phyloP scores from a whole-genome alignment of 2,329 filamentous ascomycete genomes.

The Whalleya microplaca region DNA sequence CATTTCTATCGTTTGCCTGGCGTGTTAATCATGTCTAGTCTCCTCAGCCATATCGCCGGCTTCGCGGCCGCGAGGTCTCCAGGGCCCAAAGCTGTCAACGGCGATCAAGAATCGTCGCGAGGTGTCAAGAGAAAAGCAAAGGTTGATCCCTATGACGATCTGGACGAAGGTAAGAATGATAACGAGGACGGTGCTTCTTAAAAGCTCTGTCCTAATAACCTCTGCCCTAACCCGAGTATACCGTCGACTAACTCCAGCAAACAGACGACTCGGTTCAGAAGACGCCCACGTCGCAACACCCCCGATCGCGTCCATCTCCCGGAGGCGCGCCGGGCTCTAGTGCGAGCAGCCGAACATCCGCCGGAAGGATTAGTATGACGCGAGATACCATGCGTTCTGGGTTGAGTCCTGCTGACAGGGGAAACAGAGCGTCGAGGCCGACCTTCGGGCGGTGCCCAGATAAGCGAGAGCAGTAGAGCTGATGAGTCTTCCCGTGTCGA shows the following conservation, averaged over 20 bases:
- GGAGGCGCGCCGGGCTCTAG: slow-evolving; percentile 25
- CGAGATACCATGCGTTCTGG: background rate
- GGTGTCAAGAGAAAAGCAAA: slow-evolving; percentile 36
- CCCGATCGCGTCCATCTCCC: slow-evolving; percentile 29
- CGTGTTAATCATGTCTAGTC: slow-evolving; percentile 16
- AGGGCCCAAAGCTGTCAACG: slow-evolving; percentile 16
- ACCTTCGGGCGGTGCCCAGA: slow-evolving; percentile 13
- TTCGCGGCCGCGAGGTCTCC: slow-evolving; percentile 17
- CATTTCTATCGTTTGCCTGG: background rate
- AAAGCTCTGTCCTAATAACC: too few species aligned
- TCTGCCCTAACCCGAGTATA: too few species aligned
- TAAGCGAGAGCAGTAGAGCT: slow-evolving; percentile 8
- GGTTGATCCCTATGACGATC: slow-evolving; percentile 32
- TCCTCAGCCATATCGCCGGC: background rate
- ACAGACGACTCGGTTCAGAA: slow-evolving; percentile 25
- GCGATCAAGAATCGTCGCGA: slow-evolving; percentile 15
- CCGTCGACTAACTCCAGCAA: slow-evolving; percentile 10
- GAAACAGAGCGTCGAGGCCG: slow-evolving; percentile 30
- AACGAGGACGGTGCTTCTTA: background rate
- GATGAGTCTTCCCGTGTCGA: slow-evolving; percentile 15
- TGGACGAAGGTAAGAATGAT: slow-evolving; percentile 33
- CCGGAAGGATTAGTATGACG: slow-evolving; percentile 23
- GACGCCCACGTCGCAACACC: slow-evolving; percentile 24
- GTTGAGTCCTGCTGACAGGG: slow-evolving; percentile 4
- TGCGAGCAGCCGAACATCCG: slow-evolving; percentile 20